phyloP scores from a whole-genome alignment of 257 asterid genomes.

The Plantago ovata region DNA sequence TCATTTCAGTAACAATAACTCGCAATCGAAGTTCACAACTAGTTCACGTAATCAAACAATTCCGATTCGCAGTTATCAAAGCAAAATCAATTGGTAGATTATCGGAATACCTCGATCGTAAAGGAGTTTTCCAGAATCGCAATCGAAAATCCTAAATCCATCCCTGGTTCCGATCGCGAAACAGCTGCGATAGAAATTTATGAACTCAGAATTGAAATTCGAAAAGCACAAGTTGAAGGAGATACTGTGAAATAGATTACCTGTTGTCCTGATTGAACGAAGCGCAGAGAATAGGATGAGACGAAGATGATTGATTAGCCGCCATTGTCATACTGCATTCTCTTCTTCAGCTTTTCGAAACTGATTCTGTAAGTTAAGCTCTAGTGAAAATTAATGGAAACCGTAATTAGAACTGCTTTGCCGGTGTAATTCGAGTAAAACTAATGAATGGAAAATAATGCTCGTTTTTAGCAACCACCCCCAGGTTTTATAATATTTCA shows the following conservation, averaged over 20 bases:
- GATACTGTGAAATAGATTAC: slow-evolving; percentile 22
- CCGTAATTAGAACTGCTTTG: no score
- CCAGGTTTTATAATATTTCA: no score
- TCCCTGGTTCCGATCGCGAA: slow-evolving; percentile 79
- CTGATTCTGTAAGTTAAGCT: no score
- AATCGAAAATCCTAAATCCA: slow-evolving; percentile 72
- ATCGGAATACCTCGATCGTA: slow-evolving; percentile 61
- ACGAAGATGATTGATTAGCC: slow-evolving; percentile 53
- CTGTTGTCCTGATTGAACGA: slow-evolving; percentile 93
- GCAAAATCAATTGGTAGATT: background rate
- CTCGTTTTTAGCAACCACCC: no score
- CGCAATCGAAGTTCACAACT: background rate
- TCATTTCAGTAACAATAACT: background rate
- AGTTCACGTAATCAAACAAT: background rate
- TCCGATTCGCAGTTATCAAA: background rate
- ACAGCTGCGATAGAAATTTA: slow-evolving; percentile 42
- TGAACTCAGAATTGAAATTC: background rate
- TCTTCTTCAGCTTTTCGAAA: no score
- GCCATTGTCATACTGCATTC: slow-evolving; percentile 34
- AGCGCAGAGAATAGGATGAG: slow-evolving; percentile 53
- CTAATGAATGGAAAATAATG: no score
- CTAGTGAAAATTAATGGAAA: no score
- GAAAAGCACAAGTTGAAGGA: background rate
- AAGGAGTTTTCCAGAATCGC: slow-evolving; percentile 70
- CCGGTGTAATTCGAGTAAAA: no score